Percentiles rank a stretch among this genome's conserved stretches.
These are phyloP conservation scores for Acanthamoeba sp. DNA, from an alignment of 208 protist genomes.

Conservation along the genomic window DNA sequence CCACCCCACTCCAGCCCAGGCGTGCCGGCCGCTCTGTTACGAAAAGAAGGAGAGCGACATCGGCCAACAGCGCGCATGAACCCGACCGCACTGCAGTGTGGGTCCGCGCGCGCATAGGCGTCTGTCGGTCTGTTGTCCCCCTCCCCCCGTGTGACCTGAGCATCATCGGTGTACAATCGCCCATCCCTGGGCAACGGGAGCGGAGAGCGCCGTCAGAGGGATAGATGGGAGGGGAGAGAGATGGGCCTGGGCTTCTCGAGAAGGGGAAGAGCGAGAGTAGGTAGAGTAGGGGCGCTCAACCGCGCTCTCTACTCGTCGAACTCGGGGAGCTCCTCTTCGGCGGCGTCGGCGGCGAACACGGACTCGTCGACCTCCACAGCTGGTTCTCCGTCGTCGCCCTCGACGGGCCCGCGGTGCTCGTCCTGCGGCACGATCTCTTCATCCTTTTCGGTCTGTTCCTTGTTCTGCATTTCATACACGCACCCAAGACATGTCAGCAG, in stretches of 20 bases:
- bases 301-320: not conserved
- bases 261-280: not conserved
- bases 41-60: too few relatives aligned
- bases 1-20: too few relatives aligned
- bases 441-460: constrained; percentile 48
- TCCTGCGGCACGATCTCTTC: not conserved
- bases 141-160: too few relatives aligned
- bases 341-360: constrained; percentile 62
- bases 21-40: too few relatives aligned
- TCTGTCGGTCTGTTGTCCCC: too few relatives aligned
- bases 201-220: too few relatives aligned
- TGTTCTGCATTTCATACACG: constrained; percentile 4
- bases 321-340: constrained; percentile 46
- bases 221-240: not conserved
- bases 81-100: too few relatives aligned
- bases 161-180: too few relatives aligned
- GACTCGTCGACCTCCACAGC: constrained; percentile 70
- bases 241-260: not conserved
- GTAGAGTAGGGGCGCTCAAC: not conserved
- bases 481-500: not conserved
- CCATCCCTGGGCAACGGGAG: too few relatives aligned
- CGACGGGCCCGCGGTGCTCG: not conserved
- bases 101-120: too few relatives aligned
- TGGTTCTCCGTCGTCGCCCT: constrained; percentile 60
- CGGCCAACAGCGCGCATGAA: too few relatives aligned